phyloP scores from a whole-genome alignment of 2,329 filamentous ascomycete species.

The Blastomyces percursus region DNA sequence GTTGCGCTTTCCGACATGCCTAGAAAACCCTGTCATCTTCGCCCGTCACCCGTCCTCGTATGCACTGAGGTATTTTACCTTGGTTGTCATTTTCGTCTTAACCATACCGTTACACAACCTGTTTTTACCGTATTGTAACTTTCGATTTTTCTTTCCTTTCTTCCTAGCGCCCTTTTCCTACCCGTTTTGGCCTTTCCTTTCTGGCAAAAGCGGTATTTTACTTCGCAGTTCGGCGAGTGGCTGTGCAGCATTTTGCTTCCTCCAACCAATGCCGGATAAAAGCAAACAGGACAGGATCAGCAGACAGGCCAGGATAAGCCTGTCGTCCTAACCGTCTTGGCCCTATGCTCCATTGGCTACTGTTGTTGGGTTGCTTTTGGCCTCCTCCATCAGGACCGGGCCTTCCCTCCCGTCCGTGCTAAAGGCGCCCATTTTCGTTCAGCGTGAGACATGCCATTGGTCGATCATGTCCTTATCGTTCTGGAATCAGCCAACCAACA shows the following conservation, averaged over 20 bases:
- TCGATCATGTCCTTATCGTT: slow-evolving; percentile 1
- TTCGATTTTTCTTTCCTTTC: slow-evolving; percentile 10
- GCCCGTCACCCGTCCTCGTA: not conserved
- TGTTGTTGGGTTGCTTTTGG: not conserved
- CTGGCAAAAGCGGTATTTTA: slow-evolving; percentile 4
- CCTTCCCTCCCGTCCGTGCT: slow-evolving; percentile 9
- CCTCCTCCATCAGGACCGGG: slow-evolving; percentile 2
- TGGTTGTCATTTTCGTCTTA: not conserved
- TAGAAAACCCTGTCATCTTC: not conserved
- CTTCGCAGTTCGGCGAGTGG: not conserved
- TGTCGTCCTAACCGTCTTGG: slow-evolving; percentile 1
- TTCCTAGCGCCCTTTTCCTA: slow-evolving; percentile 8
- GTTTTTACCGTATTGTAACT: slow-evolving; percentile 3
- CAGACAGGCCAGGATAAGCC: not conserved
- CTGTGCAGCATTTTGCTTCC: slow-evolving; percentile 2
- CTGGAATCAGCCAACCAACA: slow-evolving; percentile 3
- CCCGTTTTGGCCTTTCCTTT: not conserved
- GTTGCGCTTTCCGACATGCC: slow-evolving; percentile 1
- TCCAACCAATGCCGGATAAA: slow-evolving; percentile 1
- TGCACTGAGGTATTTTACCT: not conserved
- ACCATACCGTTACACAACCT: not conserved
- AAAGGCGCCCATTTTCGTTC: not conserved
- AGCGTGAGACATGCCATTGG: slow-evolving; percentile 1
- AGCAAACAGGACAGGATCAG: not conserved
- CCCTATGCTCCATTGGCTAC: not conserved